Conservation (phyloP, 2,329 filamentous ascomycete genomes). For the Colletotrichum viniferum region DNA sequence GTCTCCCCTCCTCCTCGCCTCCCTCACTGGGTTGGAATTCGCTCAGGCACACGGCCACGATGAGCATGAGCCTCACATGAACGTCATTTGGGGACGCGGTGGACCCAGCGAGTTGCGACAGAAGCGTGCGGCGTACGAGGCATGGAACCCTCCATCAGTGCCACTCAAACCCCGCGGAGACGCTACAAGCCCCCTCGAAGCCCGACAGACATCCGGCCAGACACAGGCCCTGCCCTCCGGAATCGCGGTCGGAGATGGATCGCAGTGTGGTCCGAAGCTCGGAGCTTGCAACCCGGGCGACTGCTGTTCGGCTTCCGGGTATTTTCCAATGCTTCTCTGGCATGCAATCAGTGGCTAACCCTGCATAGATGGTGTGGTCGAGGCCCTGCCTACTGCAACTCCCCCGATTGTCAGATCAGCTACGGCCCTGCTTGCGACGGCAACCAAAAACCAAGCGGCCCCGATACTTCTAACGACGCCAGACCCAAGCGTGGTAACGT, state of each 20-base stretch:
- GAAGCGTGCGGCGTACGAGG: constrained; percentile 23
- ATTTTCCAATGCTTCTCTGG: background rate
- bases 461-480: constrained; percentile 25
- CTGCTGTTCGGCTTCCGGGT: constrained; percentile 39
- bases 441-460: constrained; percentile 30
- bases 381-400: constrained; percentile 25
- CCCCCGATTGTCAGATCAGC: constrained; percentile 31
- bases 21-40: constrained; percentile 26
- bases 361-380: constrained; percentile 31
- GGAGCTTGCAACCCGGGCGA: constrained; percentile 34
- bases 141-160: constrained; percentile 28
- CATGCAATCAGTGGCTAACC: background rate
- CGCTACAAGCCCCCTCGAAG: background rate
- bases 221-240: background rate
- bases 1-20: constrained; percentile 26
- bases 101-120: background rate
- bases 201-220: constrained; percentile 19
- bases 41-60: constrained; percentile 31
- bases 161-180: constrained; percentile 15
- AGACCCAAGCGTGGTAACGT: constrained; percentile 30
- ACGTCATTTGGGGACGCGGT: constrained; percentile 3
- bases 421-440: constrained; percentile 34
- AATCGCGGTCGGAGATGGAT: constrained; percentile 6
- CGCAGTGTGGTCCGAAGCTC: constrained; percentile 28
- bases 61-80: constrained; percentile 21